phyloP scores from a whole-genome alignment of 2,329 filamentous ascomycete species.

The Zalaria obscura region DNA sequence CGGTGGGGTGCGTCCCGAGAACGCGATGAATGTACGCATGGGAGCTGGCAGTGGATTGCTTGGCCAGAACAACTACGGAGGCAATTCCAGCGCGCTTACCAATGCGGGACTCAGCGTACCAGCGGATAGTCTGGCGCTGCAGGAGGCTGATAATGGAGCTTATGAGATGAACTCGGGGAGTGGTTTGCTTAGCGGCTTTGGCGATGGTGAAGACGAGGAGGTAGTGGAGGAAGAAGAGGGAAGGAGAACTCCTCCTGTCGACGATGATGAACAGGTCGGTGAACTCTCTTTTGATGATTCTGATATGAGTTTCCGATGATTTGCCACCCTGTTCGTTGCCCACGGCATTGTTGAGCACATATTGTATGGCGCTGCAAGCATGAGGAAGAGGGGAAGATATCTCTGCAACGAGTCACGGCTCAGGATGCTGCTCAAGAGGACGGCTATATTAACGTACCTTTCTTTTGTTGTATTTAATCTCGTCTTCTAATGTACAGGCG shows the following conservation, averaged over 20 bases:
- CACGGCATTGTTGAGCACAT: too few species aligned
- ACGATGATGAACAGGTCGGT: constrained; percentile 52
- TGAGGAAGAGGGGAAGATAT: too few species aligned
- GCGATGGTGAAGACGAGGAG: constrained; percentile 91
- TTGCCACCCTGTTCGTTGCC: background rate
- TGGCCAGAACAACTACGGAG: constrained; percentile 19
- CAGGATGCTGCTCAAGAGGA: too few species aligned
- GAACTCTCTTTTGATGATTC: constrained; percentile 47
- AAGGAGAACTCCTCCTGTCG: constrained; percentile 32
- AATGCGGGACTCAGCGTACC: constrained; percentile 62
- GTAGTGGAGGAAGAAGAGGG: constrained; percentile 75
- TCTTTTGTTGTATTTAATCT: constrained; percentile 1
- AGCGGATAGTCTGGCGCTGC: constrained; percentile 17
- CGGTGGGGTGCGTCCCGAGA: constrained; percentile 83
- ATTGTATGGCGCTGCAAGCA: too few species aligned
- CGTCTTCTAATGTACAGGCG: background rate
- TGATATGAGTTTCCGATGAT: constrained; percentile 45
- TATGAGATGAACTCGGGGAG: constrained; percentile 20
- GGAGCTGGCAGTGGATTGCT: constrained; percentile 18
- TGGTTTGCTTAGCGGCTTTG: constrained; percentile 60
- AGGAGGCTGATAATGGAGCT: constrained; percentile 17
- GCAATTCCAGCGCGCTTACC: constrained; percentile 47
- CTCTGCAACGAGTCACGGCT: too few species aligned
- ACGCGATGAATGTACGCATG: constrained; percentile 62
- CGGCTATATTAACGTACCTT: too few species aligned